Percentiles rank a stretch among this genome's conserved stretches.
Conservation (phyloP, 495 filamentous ascomycete genomes). For the Talaromyces trachyspermus region DNA sequence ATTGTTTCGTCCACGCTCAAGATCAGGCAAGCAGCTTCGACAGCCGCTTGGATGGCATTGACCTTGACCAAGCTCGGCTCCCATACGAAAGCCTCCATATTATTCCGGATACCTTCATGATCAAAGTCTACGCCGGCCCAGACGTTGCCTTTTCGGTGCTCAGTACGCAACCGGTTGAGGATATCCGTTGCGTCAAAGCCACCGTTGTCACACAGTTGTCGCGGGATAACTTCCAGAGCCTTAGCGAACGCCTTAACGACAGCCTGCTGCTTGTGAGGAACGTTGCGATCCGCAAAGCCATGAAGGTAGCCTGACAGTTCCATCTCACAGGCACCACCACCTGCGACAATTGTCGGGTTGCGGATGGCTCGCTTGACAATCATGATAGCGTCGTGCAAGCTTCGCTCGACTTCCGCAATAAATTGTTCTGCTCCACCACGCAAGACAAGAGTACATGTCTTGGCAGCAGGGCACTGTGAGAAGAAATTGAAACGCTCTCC, state of each 20-base stretch:
- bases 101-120: conserved; percentile 85
- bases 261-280: conserved; percentile 90
- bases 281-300: conserved; percentile 81
- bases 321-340: conserved; percentile 94
- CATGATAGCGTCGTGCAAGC: conserved; percentile 96
- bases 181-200: conserved; percentile 98
- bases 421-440: conserved; percentile 97
- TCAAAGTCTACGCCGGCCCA: conserved; percentile 97
- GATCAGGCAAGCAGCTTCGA: conserved; percentile 91
- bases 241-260: conserved; percentile 98
- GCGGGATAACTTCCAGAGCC: conserved; percentile 91
- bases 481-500: conserved; percentile 98
- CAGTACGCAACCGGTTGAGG: conserved; percentile 85
- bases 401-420: conserved; percentile 96
- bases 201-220: conserved; percentile 96
- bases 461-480: conserved; percentile 86
- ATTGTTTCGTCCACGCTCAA: conserved; percentile 97
- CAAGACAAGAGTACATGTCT: conserved; percentile 93
- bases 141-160: conserved; percentile 80
- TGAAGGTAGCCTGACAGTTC: conserved; percentile 90
- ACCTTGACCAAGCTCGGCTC: conserved; percentile 94
- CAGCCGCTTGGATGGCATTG: conserved; percentile 93
- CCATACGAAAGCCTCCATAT: conserved; percentile 93
- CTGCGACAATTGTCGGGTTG: conserved; percentile 89
- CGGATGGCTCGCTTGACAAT: conserved; percentile 95